phyloP scores from a whole-genome alignment of 352 stramenopile genomes.

The Phytophthora palmivora region DNA sequence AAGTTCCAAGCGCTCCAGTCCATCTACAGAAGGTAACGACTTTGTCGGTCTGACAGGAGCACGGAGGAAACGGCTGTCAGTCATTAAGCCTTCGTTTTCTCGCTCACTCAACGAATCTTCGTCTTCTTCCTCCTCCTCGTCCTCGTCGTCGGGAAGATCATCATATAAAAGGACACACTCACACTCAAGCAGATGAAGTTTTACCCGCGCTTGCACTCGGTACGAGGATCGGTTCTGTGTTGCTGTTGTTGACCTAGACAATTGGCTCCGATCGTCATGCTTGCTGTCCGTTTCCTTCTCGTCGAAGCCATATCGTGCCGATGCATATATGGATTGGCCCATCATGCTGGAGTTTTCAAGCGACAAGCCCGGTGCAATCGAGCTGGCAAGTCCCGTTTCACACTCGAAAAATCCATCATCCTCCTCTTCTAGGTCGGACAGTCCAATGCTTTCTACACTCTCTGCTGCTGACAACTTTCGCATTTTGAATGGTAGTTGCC shows the following conservation, averaged over 20 bases:
- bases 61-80: slow-evolving; percentile 32
- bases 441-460: slow-evolving; percentile 79
- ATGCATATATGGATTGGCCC: slow-evolving; percentile 87
- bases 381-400: slow-evolving; percentile 55
- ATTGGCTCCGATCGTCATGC: slow-evolving; percentile 30
- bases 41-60: slow-evolving; percentile 40
- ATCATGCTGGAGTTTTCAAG: slow-evolving; percentile 58
- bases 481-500: slow-evolving; percentile 34
- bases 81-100: slow-evolving; percentile 23
- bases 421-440: slow-evolving; percentile 88
- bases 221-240: slow-evolving; percentile 45
- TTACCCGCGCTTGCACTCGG: slow-evolving; percentile 67
- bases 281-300: slow-evolving; percentile 38
- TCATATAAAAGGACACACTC: slow-evolving; percentile 83
- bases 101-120: slow-evolving; percentile 26
- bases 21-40: slow-evolving; percentile 59
- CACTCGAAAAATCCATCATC: slow-evolving; percentile 84
- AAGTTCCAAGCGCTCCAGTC: slow-evolving; percentile 73
- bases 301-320: slow-evolving; percentile 62
- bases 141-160: slow-evolving; percentile 68
- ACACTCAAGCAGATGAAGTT: slow-evolving; percentile 82
- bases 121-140: slow-evolving; percentile 27
- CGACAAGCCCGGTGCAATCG: slow-evolving; percentile 42
- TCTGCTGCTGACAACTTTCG: slow-evolving; percentile 73
- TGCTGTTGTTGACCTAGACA: slow-evolving; percentile 45